Evolutionary conservation across 805 yeast species (phyloP), one percentile per base, ranked within the genome.

Genomic region (Yamadazyma paraphyllophila): DNA sequence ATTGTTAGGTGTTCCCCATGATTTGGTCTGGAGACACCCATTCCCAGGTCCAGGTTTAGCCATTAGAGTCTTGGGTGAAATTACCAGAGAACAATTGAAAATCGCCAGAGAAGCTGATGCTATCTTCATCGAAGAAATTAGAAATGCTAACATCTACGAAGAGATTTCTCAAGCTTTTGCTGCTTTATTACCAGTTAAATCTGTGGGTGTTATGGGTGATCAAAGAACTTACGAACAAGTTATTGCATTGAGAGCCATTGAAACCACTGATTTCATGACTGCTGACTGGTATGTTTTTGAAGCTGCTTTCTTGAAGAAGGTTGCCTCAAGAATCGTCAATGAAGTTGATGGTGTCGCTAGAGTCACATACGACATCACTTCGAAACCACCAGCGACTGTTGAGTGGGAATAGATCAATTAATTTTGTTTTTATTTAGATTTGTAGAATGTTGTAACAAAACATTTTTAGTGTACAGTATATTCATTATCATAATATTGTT

Each of bases 11-110:
- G 92, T 94, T 59, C 95, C 97, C 30, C 94, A 88, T 63, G 98
- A 94, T 59, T 80, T 94, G 58, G 98, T 94, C 56, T 92, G 98
- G 98, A 88, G 99, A 79, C 99, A 94, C 67, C 99, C 99, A 47
- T 94, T 94, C 96, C 99, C 99, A 60, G 99, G 99, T 66, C 99
- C 99, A 67, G 99, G 99, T 76, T 87, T 94, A 65, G 99, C 97
- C 58, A 94, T 94, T 68, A 85, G 99, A 73, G 95, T 94, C 46
- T 77, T 94, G 40, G 99, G 99, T 58, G 98, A 92, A 74, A 98
- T 94, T 53, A 88, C 97, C 48, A 86, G 82, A 56, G 82, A 77
- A 55, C 99, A 94, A 75, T 94, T 94, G 47, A 92, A 82, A 63
- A 94, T 94, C 64, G 99, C 98, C 37, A 86, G 98, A 73, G 92